Conservation (phyloP, 306 rosid species). For the Gleditsia sinensis region DNA sequence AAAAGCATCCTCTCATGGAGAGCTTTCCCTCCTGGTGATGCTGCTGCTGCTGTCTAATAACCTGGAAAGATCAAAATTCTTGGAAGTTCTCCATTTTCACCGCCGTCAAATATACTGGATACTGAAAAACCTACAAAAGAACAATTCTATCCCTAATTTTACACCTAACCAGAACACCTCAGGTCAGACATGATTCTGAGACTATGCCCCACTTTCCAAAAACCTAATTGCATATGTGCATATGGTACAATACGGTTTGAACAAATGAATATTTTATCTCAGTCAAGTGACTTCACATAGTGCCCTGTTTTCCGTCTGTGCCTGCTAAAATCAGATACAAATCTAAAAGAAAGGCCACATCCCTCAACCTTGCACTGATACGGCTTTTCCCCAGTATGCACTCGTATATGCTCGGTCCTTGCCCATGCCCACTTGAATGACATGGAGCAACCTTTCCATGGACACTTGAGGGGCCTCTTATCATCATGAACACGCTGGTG, state of each 20-base stretch:
- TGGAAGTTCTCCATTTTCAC: slow-evolving; percentile 31
- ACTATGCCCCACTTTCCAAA: slow-evolving; percentile 33
- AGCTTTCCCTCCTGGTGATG: slow-evolving; percentile 38
- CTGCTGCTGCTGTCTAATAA: slow-evolving; percentile 31
- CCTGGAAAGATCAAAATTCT: slow-evolving; percentile 37
- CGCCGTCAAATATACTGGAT: slow-evolving; percentile 43
- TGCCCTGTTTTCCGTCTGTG: slow-evolving; percentile 96
- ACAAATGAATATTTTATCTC: slow-evolving; percentile 34
- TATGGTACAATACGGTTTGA: slow-evolving; percentile 35
- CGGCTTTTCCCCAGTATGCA: slow-evolving; percentile 97
- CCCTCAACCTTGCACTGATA: slow-evolving; percentile 84
- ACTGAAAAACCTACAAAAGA: slow-evolving; percentile 46
- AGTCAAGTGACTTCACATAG: slow-evolving; percentile 52
- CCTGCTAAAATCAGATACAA: slow-evolving; percentile 90
- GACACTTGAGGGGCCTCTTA: slow-evolving; percentile 92
- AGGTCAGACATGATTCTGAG: slow-evolving; percentile 32
- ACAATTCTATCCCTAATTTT: slow-evolving; percentile 50
- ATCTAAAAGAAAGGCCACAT: slow-evolving; percentile 92
- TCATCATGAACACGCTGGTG: slow-evolving; percentile 92
- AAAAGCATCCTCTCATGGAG: slow-evolving; percentile 29
- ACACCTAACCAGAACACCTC: slow-evolving; percentile 48
- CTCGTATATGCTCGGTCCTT: slow-evolving; percentile 91
- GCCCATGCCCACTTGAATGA: slow-evolving; percentile 99
- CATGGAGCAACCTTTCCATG: slow-evolving; percentile 98
- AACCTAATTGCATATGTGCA: slow-evolving; percentile 49